phyloP scores from a whole-genome alignment of 2,329 filamentous ascomycete species.

The Talaromyces atroroseus region DNA sequence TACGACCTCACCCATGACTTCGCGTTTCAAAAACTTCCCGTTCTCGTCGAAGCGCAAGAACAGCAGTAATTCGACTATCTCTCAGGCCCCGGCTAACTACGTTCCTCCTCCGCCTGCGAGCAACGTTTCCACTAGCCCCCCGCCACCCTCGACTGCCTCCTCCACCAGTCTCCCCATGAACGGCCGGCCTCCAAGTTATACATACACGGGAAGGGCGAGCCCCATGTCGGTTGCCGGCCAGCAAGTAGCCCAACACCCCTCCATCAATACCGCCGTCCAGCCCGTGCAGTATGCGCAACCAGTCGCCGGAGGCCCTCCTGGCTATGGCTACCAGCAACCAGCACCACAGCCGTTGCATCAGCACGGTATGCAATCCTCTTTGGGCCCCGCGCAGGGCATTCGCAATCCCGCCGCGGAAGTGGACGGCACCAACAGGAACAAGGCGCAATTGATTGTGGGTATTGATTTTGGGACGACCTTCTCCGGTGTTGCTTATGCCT shows the following conservation, averaged over 20 bases:
- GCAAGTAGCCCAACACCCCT: slow-evolving; percentile 40
- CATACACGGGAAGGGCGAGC: slow-evolving; percentile 36
- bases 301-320: slow-evolving; percentile 37
- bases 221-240: slow-evolving; percentile 20
- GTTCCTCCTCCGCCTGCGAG: slow-evolving; percentile 32
- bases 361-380: slow-evolving; percentile 23
- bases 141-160: slow-evolving; percentile 41
- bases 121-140: slow-evolving; percentile 29
- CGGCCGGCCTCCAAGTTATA: slow-evolving; percentile 60
- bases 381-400: slow-evolving; percentile 24
- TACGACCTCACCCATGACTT: slow-evolving; percentile 47
- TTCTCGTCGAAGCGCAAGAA: slow-evolving; percentile 46
- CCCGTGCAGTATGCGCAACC: slow-evolving; percentile 48
- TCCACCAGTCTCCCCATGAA: slow-evolving; percentile 54
- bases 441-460: slow-evolving; percentile 95
- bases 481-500: slow-evolving; percentile 89
- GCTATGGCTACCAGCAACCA: slow-evolving; percentile 39
- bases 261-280: slow-evolving; percentile 35
- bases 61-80: slow-evolving; percentile 41
- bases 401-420: slow-evolving; percentile 57
- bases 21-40: slow-evolving; percentile 46
- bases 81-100: slow-evolving; percentile 24
- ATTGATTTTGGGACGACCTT: slow-evolving; percentile 99
- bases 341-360: slow-evolving; percentile 18
- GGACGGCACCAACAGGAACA: slow-evolving; percentile 81